Conservation (phyloP, 129 eudicot genomes). For the Chrysanthemum makinoi region DNA sequence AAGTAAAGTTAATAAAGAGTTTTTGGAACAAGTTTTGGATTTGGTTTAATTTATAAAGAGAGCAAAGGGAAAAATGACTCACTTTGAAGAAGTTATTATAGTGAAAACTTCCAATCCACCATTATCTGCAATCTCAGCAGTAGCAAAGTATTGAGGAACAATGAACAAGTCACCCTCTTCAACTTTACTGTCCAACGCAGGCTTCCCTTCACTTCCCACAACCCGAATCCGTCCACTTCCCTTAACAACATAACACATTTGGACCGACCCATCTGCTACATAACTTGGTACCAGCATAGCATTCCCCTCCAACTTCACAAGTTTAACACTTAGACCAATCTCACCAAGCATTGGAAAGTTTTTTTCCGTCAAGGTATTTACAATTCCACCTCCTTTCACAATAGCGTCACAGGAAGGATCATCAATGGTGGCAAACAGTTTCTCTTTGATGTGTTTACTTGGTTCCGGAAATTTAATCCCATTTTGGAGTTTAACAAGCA, state of each 20-base stretch:
- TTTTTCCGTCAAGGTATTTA: slow-evolving; percentile 20
- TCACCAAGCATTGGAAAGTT: slow-evolving; percentile 37
- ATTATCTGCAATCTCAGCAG: slow-evolving; percentile 31
- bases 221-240: slow-evolving; percentile 56
- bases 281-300: slow-evolving; percentile 41
- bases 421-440: slow-evolving; percentile 15
- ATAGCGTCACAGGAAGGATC: slow-evolving; percentile 7
- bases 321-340: slow-evolving; percentile 42
- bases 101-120: slow-evolving; percentile 51
- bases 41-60: neutral
- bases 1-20: no score
- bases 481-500: slow-evolving; percentile 33
- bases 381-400: slow-evolving; percentile 25
- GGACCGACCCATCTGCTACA: slow-evolving; percentile 34
- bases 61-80: slow-evolving; percentile 5
- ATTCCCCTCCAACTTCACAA: slow-evolving; percentile 38
- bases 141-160: slow-evolving; percentile 54
- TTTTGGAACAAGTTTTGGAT: neutral
- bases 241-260: slow-evolving; percentile 33
- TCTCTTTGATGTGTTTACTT: neutral
- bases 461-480: slow-evolving; percentile 34
- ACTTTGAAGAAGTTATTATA: slow-evolving; percentile 49
- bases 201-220: slow-evolving; percentile 43
- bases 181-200: slow-evolving; percentile 35
- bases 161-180: slow-evolving; percentile 42